These are phyloP conservation scores for Parastagonospora avenae DNA, from an alignment of 2,329 filamentous ascomycete genomes.

Conservation along the genomic window DNA sequence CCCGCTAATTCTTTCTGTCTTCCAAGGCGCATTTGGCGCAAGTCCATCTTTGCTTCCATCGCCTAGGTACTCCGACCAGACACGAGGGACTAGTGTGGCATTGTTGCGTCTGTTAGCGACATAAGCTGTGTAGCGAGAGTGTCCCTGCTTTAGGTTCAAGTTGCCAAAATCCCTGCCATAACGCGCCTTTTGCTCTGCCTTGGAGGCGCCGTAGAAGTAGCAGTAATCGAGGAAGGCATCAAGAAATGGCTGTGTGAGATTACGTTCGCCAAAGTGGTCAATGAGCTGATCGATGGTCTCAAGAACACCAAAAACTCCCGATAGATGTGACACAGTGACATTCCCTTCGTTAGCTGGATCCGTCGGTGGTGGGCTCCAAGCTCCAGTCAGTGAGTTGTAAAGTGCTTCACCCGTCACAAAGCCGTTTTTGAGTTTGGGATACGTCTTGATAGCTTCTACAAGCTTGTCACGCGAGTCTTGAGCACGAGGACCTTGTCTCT, in stretches of 20 bases:
- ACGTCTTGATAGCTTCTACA: constrained; percentile 55
- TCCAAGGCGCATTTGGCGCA: constrained; percentile 52
- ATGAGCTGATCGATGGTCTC: constrained; percentile 64
- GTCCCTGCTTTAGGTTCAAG: constrained; percentile 59
- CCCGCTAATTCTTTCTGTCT: constrained; percentile 49
- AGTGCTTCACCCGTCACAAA: constrained; percentile 63
- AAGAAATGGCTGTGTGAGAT: constrained; percentile 57
- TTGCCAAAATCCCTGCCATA: constrained; percentile 58
- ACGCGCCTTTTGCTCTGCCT: constrained; percentile 57
- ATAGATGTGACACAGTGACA: constrained; percentile 61
- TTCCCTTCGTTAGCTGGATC: constrained; percentile 59
- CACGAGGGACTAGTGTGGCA: constrained; percentile 54
- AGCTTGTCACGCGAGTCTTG: constrained; percentile 60
- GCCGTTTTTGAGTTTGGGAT: constrained; percentile 61
- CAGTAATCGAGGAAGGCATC: constrained; percentile 65
- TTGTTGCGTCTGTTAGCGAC: constrained; percentile 54
- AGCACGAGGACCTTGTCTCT: constrained; percentile 60
- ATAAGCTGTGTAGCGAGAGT: constrained; percentile 64
- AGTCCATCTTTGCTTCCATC: constrained; percentile 43
- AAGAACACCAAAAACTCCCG: constrained; percentile 63
- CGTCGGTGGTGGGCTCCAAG: constrained; percentile 57
- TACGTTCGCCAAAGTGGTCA: constrained; percentile 52
- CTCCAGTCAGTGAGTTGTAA: constrained; percentile 58
- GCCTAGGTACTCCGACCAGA: constrained; percentile 61
- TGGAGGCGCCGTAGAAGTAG: constrained; percentile 60